These are phyloP conservation scores for Cercospora beticola DNA, from an alignment of 2,329 filamentous ascomycete genomes.

Conservation along the genomic window DNA sequence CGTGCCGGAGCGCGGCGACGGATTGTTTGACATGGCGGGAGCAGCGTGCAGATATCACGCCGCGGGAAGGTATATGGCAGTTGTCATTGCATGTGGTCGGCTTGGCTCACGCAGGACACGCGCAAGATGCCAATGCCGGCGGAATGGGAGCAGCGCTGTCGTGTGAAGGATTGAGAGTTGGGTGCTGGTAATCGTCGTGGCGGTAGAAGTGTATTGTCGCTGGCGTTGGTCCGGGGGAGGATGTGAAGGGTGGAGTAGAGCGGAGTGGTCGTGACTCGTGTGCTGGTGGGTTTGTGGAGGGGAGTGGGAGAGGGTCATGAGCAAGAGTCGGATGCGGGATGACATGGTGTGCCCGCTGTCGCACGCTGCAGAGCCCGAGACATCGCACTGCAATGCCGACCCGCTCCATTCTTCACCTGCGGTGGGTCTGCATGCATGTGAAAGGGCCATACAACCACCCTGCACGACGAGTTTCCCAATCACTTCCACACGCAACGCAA, in stretches of 20 bases:
- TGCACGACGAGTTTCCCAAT: neutral
- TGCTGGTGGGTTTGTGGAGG: neutral
- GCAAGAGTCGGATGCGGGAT: neutral
- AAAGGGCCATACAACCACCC: neutral
- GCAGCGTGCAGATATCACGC: neutral
- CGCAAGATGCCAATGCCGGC: neutral
- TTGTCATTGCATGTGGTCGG: neutral
- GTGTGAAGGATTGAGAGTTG: neutral
- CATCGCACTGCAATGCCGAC: neutral
- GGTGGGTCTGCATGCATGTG: neutral
- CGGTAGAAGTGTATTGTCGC: neutral
- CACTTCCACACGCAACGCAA: neutral
- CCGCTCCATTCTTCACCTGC: neutral
- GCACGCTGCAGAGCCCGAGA: neutral
- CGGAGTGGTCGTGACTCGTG: neutral
- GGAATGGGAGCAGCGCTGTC: neutral
- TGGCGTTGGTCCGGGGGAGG: neutral
- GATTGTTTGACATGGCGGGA: conserved; percentile 20
- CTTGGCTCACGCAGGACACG: neutral
- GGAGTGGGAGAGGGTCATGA: neutral
- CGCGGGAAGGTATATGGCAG: neutral
- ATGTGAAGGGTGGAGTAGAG: neutral
- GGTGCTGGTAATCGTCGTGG: neutral
- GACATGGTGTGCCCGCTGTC: neutral
- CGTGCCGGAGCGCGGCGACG: conserved; percentile 26